These are phyloP conservation scores for Entamoeba moshkovskii DNA, from an alignment of 208 protist species.

Conservation along the genomic window DNA sequence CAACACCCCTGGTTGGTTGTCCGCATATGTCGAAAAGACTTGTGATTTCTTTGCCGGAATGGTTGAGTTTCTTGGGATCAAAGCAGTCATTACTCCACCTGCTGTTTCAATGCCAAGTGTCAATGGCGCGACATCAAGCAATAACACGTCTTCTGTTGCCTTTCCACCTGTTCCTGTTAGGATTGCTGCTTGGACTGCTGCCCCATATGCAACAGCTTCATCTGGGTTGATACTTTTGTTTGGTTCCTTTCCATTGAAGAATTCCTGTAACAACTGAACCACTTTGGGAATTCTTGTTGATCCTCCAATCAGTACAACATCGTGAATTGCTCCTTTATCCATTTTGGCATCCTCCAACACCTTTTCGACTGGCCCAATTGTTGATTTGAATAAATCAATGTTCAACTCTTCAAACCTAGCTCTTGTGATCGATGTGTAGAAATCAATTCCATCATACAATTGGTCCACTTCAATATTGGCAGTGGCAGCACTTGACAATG, in stretches of 20 bases:
- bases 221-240: slow-evolving; percentile 85
- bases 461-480: slow-evolving; percentile 81
- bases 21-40: slow-evolving; percentile 76
- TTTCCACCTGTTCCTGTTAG: slow-evolving; percentile 52
- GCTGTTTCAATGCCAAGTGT: slow-evolving; percentile 92
- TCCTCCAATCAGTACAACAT: slow-evolving; percentile 86
- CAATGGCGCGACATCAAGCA: slow-evolving; percentile 91
- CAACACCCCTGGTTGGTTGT: slow-evolving; percentile 64
- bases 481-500: slow-evolving; percentile 65
- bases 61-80: slow-evolving; percentile 31
- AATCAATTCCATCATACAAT: slow-evolving; percentile 79
- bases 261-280: slow-evolving; percentile 76
- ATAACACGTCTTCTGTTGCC: slow-evolving; percentile 73
- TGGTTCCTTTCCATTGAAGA: slow-evolving; percentile 83
- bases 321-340: slow-evolving; percentile 75
- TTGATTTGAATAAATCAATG: slow-evolving; percentile 81
- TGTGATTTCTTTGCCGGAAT: slow-evolving; percentile 32
- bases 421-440: slow-evolving; percentile 72
- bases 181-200: slow-evolving; percentile 84
- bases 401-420: slow-evolving; percentile 90
- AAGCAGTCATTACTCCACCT: slow-evolving; percentile 71
- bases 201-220: slow-evolving; percentile 91
- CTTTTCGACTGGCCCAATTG: slow-evolving; percentile 69
- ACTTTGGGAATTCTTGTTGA: slow-evolving; percentile 88
- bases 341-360: slow-evolving; percentile 75